phyloP scores from a whole-genome alignment of 495 filamentous ascomycete genomes.

The Letharia columbiana region DNA sequence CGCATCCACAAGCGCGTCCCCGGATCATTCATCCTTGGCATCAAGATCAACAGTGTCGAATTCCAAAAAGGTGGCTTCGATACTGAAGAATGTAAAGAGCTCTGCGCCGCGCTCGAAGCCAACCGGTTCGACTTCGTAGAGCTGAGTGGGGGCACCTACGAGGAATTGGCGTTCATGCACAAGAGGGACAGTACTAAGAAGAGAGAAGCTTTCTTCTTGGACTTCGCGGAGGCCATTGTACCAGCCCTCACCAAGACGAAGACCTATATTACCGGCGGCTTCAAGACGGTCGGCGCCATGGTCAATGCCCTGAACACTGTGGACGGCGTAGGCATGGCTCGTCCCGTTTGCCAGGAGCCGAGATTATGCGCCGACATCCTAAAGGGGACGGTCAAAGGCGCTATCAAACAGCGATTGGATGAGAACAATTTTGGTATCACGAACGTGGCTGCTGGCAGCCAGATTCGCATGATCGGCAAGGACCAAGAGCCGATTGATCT shows the following conservation, averaged over 20 bases:
- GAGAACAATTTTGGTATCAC: conserved; percentile 39
- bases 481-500: conserved; percentile 46
- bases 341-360: conserved; percentile 46
- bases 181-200: conserved; percentile 45
- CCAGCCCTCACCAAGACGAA: conserved; percentile 47
- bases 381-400: conserved; percentile 36
- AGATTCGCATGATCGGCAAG: conserved; percentile 46
- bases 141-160: conserved; percentile 56
- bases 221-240: conserved; percentile 53
- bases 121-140: conserved; percentile 56
- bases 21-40: conserved; percentile 48
- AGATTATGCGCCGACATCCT: conserved; percentile 43
- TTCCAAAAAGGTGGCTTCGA: conserved; percentile 54
- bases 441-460: conserved; percentile 39
- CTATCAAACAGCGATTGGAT: conserved; percentile 39
- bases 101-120: conserved; percentile 48
- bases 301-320: conserved; percentile 48
- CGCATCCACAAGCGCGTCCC: conserved; percentile 37
- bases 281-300: conserved; percentile 54
- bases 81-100: conserved; percentile 45
- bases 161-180: conserved; percentile 45
- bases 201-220: conserved; percentile 58
- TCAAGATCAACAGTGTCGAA: conserved; percentile 63
- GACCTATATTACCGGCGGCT: conserved; percentile 54
- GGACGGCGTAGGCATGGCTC: conserved; percentile 49